Conservation (phyloP, 176 grass and related monocot genomes). For the Aegilops bicornis region DNA sequence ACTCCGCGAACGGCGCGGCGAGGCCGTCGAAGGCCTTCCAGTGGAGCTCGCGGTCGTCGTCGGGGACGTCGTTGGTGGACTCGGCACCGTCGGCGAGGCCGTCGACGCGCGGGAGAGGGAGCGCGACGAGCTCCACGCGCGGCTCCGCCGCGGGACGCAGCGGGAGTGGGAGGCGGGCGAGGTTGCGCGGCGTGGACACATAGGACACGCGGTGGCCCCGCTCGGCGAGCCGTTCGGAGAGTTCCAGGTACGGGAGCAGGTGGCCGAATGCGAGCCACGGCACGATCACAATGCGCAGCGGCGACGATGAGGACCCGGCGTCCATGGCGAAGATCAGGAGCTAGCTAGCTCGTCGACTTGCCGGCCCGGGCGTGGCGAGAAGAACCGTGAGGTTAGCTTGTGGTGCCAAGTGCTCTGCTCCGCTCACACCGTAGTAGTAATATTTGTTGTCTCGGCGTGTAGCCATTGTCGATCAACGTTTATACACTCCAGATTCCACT, state of each 20-base stretch:
- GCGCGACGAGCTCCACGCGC: not conserved
- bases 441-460: too few relatives aligned
- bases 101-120: not conserved
- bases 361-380: too few relatives aligned
- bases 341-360: too few relatives aligned
- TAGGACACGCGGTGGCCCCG: not conserved
- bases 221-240: not conserved
- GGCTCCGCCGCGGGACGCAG: not conserved
- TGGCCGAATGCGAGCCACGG: not conserved
- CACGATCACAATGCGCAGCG: not conserved
- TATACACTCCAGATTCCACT: too few relatives aligned
- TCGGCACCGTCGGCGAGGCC: not conserved
- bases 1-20: not conserved
- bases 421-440: too few relatives aligned
- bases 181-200: not conserved
- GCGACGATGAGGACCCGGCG: not conserved
- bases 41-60: not conserved
- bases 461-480: too few relatives aligned
- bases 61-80: not conserved
- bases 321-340: not conserved
- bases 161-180: not conserved
- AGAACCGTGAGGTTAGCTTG: too few relatives aligned
- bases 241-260: not conserved
- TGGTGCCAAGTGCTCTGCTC: too few relatives aligned
- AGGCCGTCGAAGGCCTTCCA: constrained; percentile 7